Evolutionary conservation across 2,329 filamentous ascomycete genomes (phyloP).

Genomic region (Aspergillus sp.): DNA sequence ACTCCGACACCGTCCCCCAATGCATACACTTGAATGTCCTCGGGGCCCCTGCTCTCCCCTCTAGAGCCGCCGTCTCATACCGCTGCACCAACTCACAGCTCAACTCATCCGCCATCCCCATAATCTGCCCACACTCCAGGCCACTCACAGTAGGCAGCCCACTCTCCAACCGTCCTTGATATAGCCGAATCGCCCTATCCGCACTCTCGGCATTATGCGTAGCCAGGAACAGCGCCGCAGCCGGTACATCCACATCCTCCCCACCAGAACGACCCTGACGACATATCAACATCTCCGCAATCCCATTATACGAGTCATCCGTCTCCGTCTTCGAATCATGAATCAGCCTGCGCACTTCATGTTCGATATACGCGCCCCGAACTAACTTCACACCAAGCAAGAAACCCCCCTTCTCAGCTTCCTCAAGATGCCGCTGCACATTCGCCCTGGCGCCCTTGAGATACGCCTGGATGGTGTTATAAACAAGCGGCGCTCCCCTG

Average conservation of each 20-base stretch:
- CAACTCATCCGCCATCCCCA: conserved; percentile 90
- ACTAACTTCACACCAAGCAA: background rate
- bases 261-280: too few species aligned
- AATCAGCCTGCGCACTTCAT: too few species aligned
- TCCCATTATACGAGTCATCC: too few species aligned
- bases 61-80: conserved; percentile 22
- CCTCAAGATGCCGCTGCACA: conserved; percentile 32
- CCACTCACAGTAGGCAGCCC: conserved; percentile 36
- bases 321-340: too few species aligned
- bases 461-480: conserved; percentile 49
- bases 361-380: background rate
- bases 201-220: too few species aligned
- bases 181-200: too few species aligned
- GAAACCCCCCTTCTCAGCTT: background rate
- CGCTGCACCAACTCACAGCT: conserved; percentile 52
- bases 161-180: background rate
- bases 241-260: too few species aligned
- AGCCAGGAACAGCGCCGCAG: too few species aligned
- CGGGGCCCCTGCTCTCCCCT: conserved; percentile 23
- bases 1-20: conserved; percentile 55
- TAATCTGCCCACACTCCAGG: conserved; percentile 69
- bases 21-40: conserved; percentile 55
- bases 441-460: conserved; percentile 44
- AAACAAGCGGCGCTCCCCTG: conserved; percentile 32
- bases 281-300: too few species aligned